Evolutionary conservation across 1,284 basidiomycete genomes (phyloP).

Genomic region (Cutaneotrichosporon sp.): DNA sequence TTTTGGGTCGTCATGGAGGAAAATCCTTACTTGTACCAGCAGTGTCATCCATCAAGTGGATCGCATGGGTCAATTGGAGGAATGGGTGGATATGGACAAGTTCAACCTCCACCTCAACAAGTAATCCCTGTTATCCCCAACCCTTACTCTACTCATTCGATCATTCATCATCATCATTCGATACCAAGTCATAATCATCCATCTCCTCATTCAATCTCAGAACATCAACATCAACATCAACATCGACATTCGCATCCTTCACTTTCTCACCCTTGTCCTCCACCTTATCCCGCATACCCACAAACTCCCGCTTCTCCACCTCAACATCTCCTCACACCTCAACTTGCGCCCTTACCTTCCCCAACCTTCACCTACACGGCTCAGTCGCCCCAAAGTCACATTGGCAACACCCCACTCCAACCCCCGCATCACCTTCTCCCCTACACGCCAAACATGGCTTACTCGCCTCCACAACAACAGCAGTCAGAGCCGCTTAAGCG

Average conservation of each 20-base stretch:
- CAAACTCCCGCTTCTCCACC: neutral
- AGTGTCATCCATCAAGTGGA: too few relatives aligned
- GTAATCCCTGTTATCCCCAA: neutral
- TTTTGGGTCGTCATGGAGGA: neutral
- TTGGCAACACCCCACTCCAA: neutral
- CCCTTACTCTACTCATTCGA: neutral
- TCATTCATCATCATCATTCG: neutral
- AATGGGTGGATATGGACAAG: neutral
- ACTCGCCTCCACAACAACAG: neutral
- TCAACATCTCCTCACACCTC: neutral
- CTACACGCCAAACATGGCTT: neutral
- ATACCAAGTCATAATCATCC: neutral
- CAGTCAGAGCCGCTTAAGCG: constrained; percentile 20
- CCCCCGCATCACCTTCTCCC: neutral
- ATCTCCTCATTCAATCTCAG: neutral
- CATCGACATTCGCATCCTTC: neutral
- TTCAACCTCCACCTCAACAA: neutral
- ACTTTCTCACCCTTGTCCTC: neutral
- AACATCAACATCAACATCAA: neutral
- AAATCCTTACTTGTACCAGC: neutral
- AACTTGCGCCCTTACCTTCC: neutral
- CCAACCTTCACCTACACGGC: neutral
- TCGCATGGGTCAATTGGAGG: neutral
- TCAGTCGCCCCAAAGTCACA: neutral
- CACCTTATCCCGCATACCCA: neutral